Percentiles rank a stretch among this genome's conserved stretches.
Evolutionary conservation across 345 rosid genomes (phyloP).

Genomic region (Hibiscus trionum): DNA sequence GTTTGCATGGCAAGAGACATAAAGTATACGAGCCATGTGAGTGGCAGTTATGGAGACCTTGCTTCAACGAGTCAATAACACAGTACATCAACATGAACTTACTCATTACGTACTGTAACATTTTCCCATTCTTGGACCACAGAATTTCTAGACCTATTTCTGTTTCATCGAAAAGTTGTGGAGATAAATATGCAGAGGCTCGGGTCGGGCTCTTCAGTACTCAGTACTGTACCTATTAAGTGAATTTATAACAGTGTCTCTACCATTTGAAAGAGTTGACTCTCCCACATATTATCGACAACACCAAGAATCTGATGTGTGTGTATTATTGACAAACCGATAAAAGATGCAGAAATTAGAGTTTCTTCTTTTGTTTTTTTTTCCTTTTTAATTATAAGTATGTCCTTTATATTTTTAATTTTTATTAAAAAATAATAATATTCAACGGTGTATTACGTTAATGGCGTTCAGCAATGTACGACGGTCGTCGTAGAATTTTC

Average conservation of each 20-base stretch:
- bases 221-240: background rate
- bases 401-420: too few species aligned
- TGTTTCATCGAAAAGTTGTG: background rate
- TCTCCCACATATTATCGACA: background rate
- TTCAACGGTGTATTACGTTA: too few species aligned
- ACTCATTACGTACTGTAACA: background rate
- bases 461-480: too few species aligned
- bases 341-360: background rate
- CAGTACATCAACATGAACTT: background rate
- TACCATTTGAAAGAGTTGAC: background rate
- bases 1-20: background rate
- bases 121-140: background rate
- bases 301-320: background rate
- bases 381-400: too few species aligned
- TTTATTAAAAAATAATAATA: too few species aligned
- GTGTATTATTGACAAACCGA: background rate
- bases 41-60: background rate
- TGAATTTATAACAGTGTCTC: background rate
- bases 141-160: background rate
- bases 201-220: background rate
- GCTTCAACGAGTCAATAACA: background rate
- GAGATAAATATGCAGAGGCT: background rate
- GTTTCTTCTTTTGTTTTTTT: background rate
- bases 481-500: too few species aligned
- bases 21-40: conserved; percentile 6